Conservation (phyloP, 108 stramenopile genomes). For the Skeletonema marinoi region DNA sequence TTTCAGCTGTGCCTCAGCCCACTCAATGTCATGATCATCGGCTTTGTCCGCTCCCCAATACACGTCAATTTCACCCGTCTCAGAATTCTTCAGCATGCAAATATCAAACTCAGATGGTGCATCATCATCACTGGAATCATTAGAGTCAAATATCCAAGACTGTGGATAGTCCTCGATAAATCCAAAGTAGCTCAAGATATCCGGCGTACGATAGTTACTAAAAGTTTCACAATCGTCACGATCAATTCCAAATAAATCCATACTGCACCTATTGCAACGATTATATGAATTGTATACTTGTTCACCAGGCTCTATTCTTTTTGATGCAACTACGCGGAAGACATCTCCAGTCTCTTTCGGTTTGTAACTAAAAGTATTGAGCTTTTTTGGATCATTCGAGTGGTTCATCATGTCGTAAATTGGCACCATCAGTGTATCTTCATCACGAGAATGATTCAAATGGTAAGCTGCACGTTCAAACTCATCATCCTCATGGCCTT, state of each 20-base stretch:
- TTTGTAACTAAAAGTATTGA: constrained; percentile 44
- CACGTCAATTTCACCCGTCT: constrained; percentile 11
- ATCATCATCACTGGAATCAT: constrained; percentile 8
- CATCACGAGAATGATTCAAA: constrained; percentile 1
- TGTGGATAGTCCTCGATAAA: constrained; percentile 40
- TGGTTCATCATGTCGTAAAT: constrained; percentile 57
- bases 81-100: constrained; percentile 14
- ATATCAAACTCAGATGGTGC: constrained; percentile 19
- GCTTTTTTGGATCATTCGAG: constrained; percentile 38
- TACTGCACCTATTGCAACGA: constrained; percentile 41
- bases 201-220: constrained; percentile 21
- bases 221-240: constrained; percentile 33
- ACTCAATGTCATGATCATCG: constrained; percentile 32
- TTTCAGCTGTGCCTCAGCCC: constrained; percentile 27
- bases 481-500: constrained; percentile 14
- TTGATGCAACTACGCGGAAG: constrained; percentile 35
- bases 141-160: constrained; percentile 38
- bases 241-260: constrained; percentile 3
- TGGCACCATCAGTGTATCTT: constrained; percentile 43
- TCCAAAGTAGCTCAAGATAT: constrained; percentile 27
- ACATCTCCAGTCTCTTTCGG: constrained; percentile 17
- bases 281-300: constrained; percentile 53
- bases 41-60: constrained; percentile 8
- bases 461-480: not conserved
- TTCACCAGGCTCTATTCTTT: constrained; percentile 35